Percentiles rank a stretch among this genome's conserved stretches.
Conservation (phyloP, 1,284 basidiomycete genomes). For the Tilletia indica region DNA sequence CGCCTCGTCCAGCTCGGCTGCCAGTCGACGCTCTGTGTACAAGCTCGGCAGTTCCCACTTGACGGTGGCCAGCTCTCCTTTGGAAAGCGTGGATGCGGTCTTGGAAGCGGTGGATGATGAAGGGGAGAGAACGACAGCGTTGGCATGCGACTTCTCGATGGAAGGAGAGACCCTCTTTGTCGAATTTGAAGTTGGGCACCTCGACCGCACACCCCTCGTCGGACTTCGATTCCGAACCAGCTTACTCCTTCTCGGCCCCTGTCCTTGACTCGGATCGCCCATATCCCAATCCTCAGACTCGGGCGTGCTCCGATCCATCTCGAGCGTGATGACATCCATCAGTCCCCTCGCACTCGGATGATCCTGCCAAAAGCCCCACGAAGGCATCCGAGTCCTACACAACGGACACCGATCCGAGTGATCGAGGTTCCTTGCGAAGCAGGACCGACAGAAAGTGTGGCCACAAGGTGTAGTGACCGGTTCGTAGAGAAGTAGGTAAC, state of each 20-base stretch:
- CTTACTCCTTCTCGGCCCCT: no score
- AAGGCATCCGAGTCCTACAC: slow-evolving; percentile 75
- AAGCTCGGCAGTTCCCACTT: slow-evolving; percentile 35
- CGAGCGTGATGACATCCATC: slow-evolving; percentile 34
- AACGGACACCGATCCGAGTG: slow-evolving; percentile 79
- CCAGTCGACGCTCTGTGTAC: slow-evolving; percentile 63
- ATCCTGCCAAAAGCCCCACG: slow-evolving; percentile 76
- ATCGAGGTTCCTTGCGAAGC: slow-evolving; percentile 83
- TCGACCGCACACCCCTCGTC: no score
- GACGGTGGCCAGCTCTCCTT: slow-evolving; percentile 14
- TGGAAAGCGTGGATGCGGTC: slow-evolving; percentile 17
- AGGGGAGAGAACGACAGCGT: no score
- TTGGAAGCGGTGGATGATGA: no score
- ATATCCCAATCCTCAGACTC: no score
- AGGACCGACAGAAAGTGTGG: slow-evolving; percentile 87
- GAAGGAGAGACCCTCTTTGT: no score
- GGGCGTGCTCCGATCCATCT: slow-evolving; percentile 12
- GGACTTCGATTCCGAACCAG: no score
- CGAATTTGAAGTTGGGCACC: no score
- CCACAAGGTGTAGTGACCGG: slow-evolving; percentile 91
- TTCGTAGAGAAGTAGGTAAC: slow-evolving; percentile 76
- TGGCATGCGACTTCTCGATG: no score
- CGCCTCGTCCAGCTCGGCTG: slow-evolving; percentile 72
- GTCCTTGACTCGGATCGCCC: no score
- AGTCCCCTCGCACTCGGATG: slow-evolving; percentile 54